Evolutionary conservation across 257 asterid genomes (phyloP).

Genomic region (Misopates orontium): DNA sequence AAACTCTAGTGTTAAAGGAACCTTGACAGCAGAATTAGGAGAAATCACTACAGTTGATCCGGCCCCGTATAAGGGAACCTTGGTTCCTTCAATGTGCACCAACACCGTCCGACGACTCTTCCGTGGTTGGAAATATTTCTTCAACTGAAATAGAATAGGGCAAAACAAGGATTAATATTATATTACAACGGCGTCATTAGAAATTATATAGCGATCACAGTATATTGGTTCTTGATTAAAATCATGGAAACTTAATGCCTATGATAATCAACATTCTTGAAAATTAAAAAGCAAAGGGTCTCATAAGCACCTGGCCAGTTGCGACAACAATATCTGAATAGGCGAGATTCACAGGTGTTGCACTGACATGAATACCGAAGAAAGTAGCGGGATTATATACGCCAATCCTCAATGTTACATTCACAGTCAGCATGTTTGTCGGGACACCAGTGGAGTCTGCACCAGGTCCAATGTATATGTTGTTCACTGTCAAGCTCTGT

Average conservation of each 20-base stretch:
- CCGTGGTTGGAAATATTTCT: slow-evolving; percentile 75
- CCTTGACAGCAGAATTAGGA: slow-evolving; percentile 41
- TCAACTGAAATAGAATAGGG: slow-evolving; percentile 49
- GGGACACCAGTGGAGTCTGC: slow-evolving; percentile 82
- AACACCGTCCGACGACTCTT: slow-evolving; percentile 58
- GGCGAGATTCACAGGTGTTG: slow-evolving; percentile 75
- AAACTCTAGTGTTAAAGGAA: slow-evolving; percentile 66
- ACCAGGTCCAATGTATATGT: slow-evolving; percentile 71
- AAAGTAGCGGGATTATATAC: slow-evolving; percentile 90
- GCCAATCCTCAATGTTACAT: slow-evolving; percentile 71
- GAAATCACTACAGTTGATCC: slow-evolving; percentile 53
- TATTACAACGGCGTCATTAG: too few species aligned
- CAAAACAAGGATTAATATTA: neutral
- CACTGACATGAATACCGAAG: slow-evolving; percentile 77
- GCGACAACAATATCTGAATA: slow-evolving; percentile 77
- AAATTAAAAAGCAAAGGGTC: slow-evolving; percentile 7
- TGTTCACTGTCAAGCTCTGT: slow-evolving; percentile 79
- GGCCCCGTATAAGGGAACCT: slow-evolving; percentile 88
- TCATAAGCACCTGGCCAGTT: slow-evolving; percentile 63
- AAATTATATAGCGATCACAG: too few species aligned
- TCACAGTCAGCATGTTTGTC: slow-evolving; percentile 70
- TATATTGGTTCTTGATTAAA: too few species aligned
- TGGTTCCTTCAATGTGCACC: slow-evolving; percentile 69
- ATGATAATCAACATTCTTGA: too few species aligned
- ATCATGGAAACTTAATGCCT: too few species aligned